These are phyloP conservation scores for Alternaria gansuensis DNA, from an alignment of 2,329 filamentous ascomycete genomes.

Conservation along the genomic window DNA sequence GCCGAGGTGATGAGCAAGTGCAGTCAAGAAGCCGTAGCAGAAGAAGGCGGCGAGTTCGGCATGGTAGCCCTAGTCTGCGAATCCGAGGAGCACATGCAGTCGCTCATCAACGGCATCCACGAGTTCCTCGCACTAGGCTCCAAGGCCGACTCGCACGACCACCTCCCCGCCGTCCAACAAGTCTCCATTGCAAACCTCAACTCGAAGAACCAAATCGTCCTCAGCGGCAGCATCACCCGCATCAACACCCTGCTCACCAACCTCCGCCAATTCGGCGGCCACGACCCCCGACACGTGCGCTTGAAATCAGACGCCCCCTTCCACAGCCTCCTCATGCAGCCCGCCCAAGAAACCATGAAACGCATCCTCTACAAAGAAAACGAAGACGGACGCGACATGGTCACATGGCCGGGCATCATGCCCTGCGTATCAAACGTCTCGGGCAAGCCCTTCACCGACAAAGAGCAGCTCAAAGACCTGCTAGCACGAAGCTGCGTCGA, in stretches of 20 bases:
- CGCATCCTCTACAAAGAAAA: conserved; percentile 69
- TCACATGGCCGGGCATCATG: conserved; percentile 77
- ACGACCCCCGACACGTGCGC: conserved; percentile 87
- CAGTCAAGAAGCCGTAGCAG: conserved; percentile 69
- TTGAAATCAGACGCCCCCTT: conserved; percentile 90
- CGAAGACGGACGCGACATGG: conserved; percentile 67
- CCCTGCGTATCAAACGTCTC: conserved; percentile 89
- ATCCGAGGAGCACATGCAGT: conserved; percentile 71
- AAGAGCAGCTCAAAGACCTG: conserved; percentile 78
- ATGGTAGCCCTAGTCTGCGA: conserved; percentile 96
- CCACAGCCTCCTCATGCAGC: conserved; percentile 90
- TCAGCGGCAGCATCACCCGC: conserved; percentile 84
- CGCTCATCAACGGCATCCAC: conserved; percentile 76
- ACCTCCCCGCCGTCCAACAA: conserved; percentile 80
- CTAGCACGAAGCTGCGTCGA: conserved; percentile 85
- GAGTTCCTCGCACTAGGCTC: conserved; percentile 78
- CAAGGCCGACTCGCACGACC: conserved; percentile 72
- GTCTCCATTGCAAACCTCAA: conserved; percentile 95
- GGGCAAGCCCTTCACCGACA: conserved; percentile 77
- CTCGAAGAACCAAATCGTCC: conserved; percentile 93
- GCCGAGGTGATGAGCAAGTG: conserved; percentile 86
- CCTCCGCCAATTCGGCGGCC: conserved; percentile 86
- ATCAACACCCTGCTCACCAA: conserved; percentile 85
- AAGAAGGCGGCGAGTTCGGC: conserved; percentile 82
- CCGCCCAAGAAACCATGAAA: conserved; percentile 78